Conservation (phyloP, 1,284 basidiomycete species). For the Leccinum griseonigrum region DNA sequence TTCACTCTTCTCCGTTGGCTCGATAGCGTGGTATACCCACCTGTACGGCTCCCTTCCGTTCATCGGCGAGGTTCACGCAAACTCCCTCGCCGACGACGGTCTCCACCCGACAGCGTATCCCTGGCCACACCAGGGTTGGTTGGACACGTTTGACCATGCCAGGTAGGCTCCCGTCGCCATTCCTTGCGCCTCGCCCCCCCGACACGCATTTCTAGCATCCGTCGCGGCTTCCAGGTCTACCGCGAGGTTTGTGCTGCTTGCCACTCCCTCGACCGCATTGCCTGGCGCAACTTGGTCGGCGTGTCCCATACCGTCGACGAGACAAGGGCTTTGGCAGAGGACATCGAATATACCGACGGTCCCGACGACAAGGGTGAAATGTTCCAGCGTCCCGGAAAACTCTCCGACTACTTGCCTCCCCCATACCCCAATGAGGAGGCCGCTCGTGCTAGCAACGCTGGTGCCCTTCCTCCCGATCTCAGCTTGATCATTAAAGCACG, state of each 20-base stretch:
- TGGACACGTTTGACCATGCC: slow-evolving; percentile 95
- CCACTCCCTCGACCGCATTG: slow-evolving; percentile 98
- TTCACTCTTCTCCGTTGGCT: slow-evolving; percentile 80
- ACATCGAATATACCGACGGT: slow-evolving; percentile 96
- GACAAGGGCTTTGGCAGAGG: slow-evolving; percentile 90
- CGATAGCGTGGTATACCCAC: slow-evolving; percentile 95
- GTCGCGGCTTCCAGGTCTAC: slow-evolving; percentile 98
- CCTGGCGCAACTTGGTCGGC: slow-evolving; percentile 99
- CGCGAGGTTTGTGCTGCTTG: slow-evolving; percentile 99
- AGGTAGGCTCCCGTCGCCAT: slow-evolving; percentile 49
- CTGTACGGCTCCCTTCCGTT: slow-evolving; percentile 89
- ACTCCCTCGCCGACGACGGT: slow-evolving; percentile 90
- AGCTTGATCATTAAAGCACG: slow-evolving; percentile 98
- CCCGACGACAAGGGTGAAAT: slow-evolving; percentile 96
- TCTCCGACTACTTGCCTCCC: slow-evolving; percentile 93
- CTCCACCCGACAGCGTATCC: slow-evolving; percentile 89
- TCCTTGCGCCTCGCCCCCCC: slow-evolving; percentile 10
- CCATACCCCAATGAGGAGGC: slow-evolving; percentile 99
- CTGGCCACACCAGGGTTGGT: slow-evolving; percentile 85
- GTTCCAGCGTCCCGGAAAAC: slow-evolving; percentile 98
- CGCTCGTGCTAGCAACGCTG: slow-evolving; percentile 90
- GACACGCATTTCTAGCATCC: slow-evolving; percentile 63
- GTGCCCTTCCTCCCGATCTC: slow-evolving; percentile 96
- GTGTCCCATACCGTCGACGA: slow-evolving; percentile 97
- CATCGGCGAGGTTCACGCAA: slow-evolving; percentile 85